phyloP scores from a whole-genome alignment of 495 filamentous ascomycete species.

The Alectoria sarmentosa region DNA sequence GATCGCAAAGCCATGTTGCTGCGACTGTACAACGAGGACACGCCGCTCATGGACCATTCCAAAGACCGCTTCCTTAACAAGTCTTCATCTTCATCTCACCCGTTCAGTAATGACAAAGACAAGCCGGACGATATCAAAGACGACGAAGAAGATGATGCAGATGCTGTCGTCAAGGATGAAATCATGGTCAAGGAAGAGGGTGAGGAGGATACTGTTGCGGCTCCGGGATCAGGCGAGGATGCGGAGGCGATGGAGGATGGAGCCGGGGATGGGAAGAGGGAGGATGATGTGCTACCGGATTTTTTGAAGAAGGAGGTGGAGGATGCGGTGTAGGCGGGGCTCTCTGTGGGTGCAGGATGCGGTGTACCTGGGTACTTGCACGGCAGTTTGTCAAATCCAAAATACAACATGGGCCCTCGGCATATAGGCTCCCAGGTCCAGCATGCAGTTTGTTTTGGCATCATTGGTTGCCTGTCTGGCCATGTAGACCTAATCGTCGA shows the following conservation, averaged over 20 bases:
- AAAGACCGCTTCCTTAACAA: constrained; percentile 26
- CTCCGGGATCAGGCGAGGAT: constrained; percentile 2
- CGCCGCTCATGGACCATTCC: constrained; percentile 51
- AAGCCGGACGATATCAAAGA: not conserved
- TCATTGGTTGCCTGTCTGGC: not conserved
- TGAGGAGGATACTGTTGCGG: not conserved
- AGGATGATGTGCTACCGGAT: not conserved
- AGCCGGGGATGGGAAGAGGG: not conserved
- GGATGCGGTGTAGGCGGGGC: not conserved
- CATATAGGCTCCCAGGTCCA: not conserved
- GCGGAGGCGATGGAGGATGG: not conserved
- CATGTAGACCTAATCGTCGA: not conserved
- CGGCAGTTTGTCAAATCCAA: not conserved
- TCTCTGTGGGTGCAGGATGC: not conserved
- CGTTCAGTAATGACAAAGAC: too few relatives aligned
- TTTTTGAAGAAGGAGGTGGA: not conserved
- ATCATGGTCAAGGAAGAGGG: constrained; percentile 1
- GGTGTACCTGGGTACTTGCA: not conserved
- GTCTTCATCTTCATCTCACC: too few relatives aligned
- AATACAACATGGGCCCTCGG: not conserved
- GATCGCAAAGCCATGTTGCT: constrained; percentile 88
- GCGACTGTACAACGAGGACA: constrained; percentile 79
- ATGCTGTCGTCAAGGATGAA: constrained; percentile 7
- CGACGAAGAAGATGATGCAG: not conserved
- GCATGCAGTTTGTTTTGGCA: not conserved